These are phyloP conservation scores for Nannochloropsis salina DNA, from an alignment of 108 stramenopile genomes.

Conservation along the genomic window DNA sequence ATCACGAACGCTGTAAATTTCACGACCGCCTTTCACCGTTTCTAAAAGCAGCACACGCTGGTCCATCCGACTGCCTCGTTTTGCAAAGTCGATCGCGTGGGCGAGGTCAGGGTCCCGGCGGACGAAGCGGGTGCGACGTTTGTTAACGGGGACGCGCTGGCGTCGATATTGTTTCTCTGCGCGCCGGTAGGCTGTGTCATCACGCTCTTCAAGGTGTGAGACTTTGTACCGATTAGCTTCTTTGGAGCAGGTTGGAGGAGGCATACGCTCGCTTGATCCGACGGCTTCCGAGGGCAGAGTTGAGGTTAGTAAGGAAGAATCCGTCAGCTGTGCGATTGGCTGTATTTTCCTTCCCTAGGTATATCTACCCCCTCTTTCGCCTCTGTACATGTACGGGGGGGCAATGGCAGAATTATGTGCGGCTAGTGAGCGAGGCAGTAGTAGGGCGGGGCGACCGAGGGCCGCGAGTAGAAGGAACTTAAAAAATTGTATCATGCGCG, in stretches of 20 bases:
- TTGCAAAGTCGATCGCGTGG: neutral
- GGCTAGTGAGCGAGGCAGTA: no score
- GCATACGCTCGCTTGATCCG: no score
- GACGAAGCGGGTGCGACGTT: neutral
- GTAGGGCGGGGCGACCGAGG: no score
- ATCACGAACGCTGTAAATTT: neutral
- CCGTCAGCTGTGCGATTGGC: no score
- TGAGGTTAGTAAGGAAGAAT: no score
- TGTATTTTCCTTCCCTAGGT: no score
- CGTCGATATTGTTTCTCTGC: neutral
- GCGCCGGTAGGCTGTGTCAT: neutral
- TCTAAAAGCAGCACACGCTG: neutral
- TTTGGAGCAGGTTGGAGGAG: neutral
- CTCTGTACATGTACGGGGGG: no score
- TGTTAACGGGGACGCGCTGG: neutral
- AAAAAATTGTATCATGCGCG: no score
- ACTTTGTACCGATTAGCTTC: slow-evolving; percentile 3
- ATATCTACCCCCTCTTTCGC: no score
- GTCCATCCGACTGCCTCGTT: neutral
- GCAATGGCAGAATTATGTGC: no score
- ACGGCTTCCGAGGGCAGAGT: no score
- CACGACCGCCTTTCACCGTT: neutral
- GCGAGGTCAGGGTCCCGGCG: neutral
- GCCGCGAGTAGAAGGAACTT: no score
- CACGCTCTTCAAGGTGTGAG: neutral